Conservation (phyloP, 2,329 filamentous ascomycete species). For the Metarhizium sp. region DNA sequence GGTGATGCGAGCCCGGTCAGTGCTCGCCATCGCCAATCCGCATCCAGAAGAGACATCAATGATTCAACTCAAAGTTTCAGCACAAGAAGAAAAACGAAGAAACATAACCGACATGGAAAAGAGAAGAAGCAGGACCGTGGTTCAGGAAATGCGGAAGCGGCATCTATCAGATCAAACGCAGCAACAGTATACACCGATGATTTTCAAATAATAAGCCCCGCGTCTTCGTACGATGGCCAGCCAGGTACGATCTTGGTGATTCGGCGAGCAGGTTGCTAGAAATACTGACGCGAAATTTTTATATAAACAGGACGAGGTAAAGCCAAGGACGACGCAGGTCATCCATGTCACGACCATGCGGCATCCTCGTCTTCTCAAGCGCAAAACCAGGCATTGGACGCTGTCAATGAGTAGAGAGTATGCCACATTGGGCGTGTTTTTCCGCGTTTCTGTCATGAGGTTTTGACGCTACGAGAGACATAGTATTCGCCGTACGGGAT, state of each 20-base stretch:
- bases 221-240: not conserved
- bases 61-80: not conserved
- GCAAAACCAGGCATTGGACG: too few species aligned
- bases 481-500: too few species aligned
- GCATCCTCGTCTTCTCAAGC: too few species aligned
- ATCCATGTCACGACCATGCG: too few species aligned
- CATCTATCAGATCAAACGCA: slow-evolving; percentile 17
- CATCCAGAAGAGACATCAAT: not conserved
- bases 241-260: not conserved
- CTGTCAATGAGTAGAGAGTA: too few species aligned
- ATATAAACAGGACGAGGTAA: too few species aligned
- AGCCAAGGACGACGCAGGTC: too few species aligned
- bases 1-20: slow-evolving; percentile 7
- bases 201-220: slow-evolving; percentile 13
- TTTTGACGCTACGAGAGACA: too few species aligned
- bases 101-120: not conserved
- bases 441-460: too few species aligned
- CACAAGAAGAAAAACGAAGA: not conserved
- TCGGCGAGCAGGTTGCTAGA: not conserved
- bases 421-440: too few species aligned
- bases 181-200: slow-evolving; percentile 30
- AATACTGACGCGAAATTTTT: too few species aligned
- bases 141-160: not conserved
- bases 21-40: not conserved
- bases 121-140: not conserved